Conservation (phyloP, 306 rosid genomes). For the Senna tora region DNA sequence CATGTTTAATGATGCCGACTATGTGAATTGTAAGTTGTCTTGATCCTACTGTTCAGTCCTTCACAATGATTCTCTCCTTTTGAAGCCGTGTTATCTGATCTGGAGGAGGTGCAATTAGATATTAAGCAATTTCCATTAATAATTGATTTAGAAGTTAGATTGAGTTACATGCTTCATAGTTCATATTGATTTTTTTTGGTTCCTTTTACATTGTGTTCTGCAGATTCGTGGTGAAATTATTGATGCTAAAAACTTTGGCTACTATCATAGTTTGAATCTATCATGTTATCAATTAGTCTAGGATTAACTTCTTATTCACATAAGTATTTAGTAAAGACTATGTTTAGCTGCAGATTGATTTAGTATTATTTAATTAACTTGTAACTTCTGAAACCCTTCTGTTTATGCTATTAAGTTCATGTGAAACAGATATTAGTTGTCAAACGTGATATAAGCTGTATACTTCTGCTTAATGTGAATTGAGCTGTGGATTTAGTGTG, state of each 20-base stretch:
- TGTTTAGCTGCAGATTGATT: not conserved
- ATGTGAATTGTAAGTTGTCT: not conserved
- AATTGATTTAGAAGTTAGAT: not conserved
- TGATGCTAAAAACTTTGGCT: not conserved
- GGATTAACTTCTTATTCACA: not conserved
- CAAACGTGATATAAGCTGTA: not conserved
- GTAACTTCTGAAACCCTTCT: not conserved
- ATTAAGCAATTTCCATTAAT: not conserved
- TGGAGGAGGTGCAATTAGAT: not conserved
- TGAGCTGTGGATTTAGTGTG: not conserved
- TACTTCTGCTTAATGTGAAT: not conserved
- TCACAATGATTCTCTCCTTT: not conserved
- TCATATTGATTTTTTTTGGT: not conserved
- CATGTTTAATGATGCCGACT: not conserved
- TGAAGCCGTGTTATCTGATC: not conserved
- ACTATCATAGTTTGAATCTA: not conserved
- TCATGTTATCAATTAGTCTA: not conserved
- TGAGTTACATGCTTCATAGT: not conserved
- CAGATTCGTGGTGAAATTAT: not conserved
- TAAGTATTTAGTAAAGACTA: not conserved
- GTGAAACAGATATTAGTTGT: not conserved
- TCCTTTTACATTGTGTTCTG: not conserved
- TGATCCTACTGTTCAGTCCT: not conserved
- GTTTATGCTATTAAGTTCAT: not conserved
- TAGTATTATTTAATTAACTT: not conserved